Evolutionary conservation across 1,284 basidiomycete species (phyloP).

Genomic region (Cutaneotrichosporon daszewskae): DNA sequence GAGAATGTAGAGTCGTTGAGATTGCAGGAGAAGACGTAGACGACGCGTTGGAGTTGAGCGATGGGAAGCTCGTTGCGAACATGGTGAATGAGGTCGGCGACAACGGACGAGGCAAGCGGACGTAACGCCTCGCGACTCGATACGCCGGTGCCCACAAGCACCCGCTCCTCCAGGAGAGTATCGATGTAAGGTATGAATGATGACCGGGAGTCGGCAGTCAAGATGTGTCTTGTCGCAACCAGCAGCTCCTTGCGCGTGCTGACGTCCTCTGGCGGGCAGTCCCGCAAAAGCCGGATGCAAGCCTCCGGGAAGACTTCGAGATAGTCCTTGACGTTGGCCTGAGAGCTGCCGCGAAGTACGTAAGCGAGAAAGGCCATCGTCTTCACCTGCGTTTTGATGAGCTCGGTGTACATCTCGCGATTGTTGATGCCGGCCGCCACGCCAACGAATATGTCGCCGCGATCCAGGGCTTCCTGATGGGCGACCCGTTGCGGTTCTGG

Average conservation of each 20-base stretch:
- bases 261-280: constrained; percentile 86
- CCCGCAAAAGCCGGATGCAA: constrained; percentile 81
- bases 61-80: constrained; percentile 76
- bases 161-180: constrained; percentile 82
- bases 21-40: constrained; percentile 79
- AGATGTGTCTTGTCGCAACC: constrained; percentile 86
- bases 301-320: constrained; percentile 76
- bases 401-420: constrained; percentile 72
- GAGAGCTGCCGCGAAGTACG: constrained; percentile 65
- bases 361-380: constrained; percentile 91
- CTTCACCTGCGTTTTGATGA: constrained; percentile 92
- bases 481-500: constrained; percentile 82
- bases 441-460: constrained; percentile 75
- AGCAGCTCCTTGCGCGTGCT: constrained; percentile 84
- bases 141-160: constrained; percentile 78
- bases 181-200: constrained; percentile 81
- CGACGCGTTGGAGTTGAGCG: constrained; percentile 71
- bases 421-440: constrained; percentile 73
- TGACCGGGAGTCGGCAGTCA: constrained; percentile 72
- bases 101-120: constrained; percentile 75
- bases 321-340: constrained; percentile 68
- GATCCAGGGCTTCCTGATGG: constrained; percentile 71
- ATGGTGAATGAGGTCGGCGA: constrained; percentile 92
- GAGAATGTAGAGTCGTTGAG: constrained; percentile 84
- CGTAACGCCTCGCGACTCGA: constrained; percentile 76